These are phyloP conservation scores for Aspergillus saccharolyticus DNA, from an alignment of 495 filamentous ascomycete species.

Conservation along the genomic window DNA sequence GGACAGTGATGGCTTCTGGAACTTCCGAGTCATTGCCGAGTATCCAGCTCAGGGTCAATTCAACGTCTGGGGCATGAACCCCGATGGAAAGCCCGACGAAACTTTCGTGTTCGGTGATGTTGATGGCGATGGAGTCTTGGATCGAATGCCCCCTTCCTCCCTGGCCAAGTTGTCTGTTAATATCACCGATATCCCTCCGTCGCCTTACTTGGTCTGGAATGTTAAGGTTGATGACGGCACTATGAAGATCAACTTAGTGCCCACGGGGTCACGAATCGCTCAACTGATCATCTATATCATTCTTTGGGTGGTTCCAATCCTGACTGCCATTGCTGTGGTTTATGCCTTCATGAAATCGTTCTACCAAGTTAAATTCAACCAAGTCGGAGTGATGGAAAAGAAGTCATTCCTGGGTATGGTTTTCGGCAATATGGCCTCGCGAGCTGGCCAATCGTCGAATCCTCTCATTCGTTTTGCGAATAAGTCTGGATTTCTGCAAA, in stretches of 20 bases:
- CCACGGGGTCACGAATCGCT: slow-evolving; percentile 48
- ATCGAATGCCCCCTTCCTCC: slow-evolving; percentile 60
- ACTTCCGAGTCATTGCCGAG: slow-evolving; percentile 58
- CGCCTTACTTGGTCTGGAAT: slow-evolving; percentile 53
- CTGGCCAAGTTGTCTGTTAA: slow-evolving; percentile 53
- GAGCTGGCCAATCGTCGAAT: slow-evolving; percentile 24
- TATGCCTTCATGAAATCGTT: slow-evolving; percentile 62
- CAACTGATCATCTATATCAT: slow-evolving; percentile 57
- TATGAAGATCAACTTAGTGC: slow-evolving; percentile 47
- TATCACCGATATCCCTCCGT: slow-evolving; percentile 51
- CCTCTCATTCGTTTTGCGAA: slow-evolving; percentile 32
- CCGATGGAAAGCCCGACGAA: slow-evolving; percentile 58
- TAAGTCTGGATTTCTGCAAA: slow-evolving; percentile 42
- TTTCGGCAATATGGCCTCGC: slow-evolving; percentile 18
- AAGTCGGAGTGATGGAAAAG: slow-evolving; percentile 54
- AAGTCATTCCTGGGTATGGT: slow-evolving; percentile 36
- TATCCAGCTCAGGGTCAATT: slow-evolving; percentile 61
- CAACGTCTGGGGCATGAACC: slow-evolving; percentile 67
- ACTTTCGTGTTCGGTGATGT: slow-evolving; percentile 56
- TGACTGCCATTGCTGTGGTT: slow-evolving; percentile 45
- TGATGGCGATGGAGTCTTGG: slow-evolving; percentile 56
- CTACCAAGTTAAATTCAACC: slow-evolving; percentile 68
- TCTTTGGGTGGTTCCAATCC: slow-evolving; percentile 51
- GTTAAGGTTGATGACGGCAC: slow-evolving; percentile 54
- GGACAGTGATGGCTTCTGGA: slow-evolving; percentile 52